phyloP scores from a whole-genome alignment of 495 filamentous ascomycete genomes.

The Daldinia caldariorum region DNA sequence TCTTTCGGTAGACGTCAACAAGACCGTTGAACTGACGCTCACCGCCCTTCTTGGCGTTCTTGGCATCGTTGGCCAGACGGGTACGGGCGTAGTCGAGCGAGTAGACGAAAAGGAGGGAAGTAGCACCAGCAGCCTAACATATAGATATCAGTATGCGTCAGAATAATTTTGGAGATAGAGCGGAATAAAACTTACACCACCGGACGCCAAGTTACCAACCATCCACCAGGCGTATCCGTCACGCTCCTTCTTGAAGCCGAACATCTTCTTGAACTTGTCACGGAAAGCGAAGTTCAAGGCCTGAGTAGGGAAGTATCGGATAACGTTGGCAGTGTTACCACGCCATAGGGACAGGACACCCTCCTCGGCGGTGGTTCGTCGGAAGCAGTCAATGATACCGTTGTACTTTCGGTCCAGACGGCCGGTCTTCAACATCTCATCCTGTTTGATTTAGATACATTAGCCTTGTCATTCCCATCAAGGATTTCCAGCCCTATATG shows the following conservation, averaged over 20 bases:
- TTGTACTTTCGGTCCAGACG: constrained; percentile 97
- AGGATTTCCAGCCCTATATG: constrained; percentile 24
- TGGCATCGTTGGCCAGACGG: constrained; percentile 99
- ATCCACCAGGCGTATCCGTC: constrained; percentile 99
- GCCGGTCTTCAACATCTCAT: constrained; percentile 99
- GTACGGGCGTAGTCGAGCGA: constrained; percentile 99
- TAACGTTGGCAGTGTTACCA: constrained; percentile 99
- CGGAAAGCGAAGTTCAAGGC: constrained; percentile 99
- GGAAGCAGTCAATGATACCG: constrained; percentile 95
- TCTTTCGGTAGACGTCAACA: constrained; percentile 99
- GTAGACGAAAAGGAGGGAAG: constrained; percentile 99
- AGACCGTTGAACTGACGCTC: constrained; percentile 99
- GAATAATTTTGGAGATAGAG: neutral
- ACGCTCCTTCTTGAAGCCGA: constrained; percentile 99
- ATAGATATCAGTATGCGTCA: constrained; percentile 9
- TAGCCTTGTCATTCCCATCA: constrained; percentile 39
- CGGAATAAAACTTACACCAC: constrained; percentile 81
- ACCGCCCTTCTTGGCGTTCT: constrained; percentile 95
- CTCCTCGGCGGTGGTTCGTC: constrained; percentile 84
- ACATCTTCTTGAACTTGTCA: constrained; percentile 99
- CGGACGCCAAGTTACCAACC: constrained; percentile 98
- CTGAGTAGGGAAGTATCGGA: constrained; percentile 99
- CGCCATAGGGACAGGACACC: constrained; percentile 90
- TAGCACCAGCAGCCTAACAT: constrained; percentile 91
- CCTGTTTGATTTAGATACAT: constrained; percentile 62